Evolutionary conservation across 2,329 filamentous ascomycete genomes (phyloP), one percentile per base, ranked within the genome.

Genomic region (Colletotrichum eleusines): DNA sequence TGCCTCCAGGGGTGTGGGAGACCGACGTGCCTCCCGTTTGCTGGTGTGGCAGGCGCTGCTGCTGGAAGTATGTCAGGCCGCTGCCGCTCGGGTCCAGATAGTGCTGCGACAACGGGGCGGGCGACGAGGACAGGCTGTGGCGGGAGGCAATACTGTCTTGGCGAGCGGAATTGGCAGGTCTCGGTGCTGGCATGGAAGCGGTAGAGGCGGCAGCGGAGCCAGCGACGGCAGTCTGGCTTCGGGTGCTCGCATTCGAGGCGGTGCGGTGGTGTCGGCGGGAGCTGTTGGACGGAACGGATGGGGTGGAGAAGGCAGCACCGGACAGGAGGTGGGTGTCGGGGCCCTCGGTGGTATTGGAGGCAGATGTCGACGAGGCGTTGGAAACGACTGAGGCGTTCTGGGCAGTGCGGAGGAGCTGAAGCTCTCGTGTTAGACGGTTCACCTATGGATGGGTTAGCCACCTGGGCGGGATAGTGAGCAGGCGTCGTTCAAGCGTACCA

Each of bases 351-450:
- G 86, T 85, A 68, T 85, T 85, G 65, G 85, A 85, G 35, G 88
- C 83, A 0, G 88, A 89, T 3, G 86, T 85, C 0, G 89, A 91
- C 3, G 89, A 91, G n/a, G 88, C 80, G 76, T 91, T 91, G 54
- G 89, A 91, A 5, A 85, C 88, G 38, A 90, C 89, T 0, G 89
- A 91, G 8, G 89, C 89, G 76, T 91, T 91, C 69, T 91, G 89
- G 31, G 88, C 87, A 38, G 88, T 87, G 65, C 95, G 92, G n/a
- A 98, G 89, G 63, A 94, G 86, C 20, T 92, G 91, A 44, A 98
- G 89, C 79, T 98, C 95, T 68, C 95, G 92, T 0, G 94, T 97
- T 40, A 98, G 87, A 42, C 95, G 94, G 83, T 98, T 98, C 72
- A 98, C 93, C 94, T 95, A 77, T 20, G 40, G 1, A 35, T 8